Evolutionary conservation across 2,329 filamentous ascomycete genomes (phyloP).

Genomic region (Trichoderma simmonsii): DNA sequence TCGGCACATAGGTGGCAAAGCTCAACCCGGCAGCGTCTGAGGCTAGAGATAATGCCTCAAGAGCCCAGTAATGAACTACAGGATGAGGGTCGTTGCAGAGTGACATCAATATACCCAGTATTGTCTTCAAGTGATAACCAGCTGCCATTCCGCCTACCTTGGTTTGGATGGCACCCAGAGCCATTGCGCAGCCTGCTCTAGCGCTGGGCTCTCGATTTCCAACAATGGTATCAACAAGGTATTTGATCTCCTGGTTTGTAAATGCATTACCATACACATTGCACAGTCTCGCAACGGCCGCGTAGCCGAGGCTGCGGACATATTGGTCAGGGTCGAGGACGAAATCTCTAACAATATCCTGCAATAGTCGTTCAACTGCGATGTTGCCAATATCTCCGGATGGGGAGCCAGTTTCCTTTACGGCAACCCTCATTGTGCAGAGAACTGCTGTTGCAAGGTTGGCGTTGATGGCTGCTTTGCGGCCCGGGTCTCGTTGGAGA

Average conservation of each 20-base stretch:
- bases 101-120: conserved; percentile 97
- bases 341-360: conserved; percentile 69
- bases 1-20: conserved; percentile 86
- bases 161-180: conserved; percentile 87
- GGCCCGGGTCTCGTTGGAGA: conserved; percentile 79
- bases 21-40: conserved; percentile 90
- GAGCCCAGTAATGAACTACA: conserved; percentile 91
- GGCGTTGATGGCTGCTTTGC: conserved; percentile 85
- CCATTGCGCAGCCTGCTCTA: conserved; percentile 89
- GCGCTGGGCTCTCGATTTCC: conserved; percentile 90
- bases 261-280: conserved; percentile 80
- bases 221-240: conserved; percentile 90
- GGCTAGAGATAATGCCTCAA: conserved; percentile 82
- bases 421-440: conserved; percentile 76
- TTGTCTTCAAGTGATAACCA: conserved; percentile 92
- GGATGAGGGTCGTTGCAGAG: conserved; percentile 94
- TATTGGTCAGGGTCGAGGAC: conserved; percentile 81
- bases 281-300: conserved; percentile 82
- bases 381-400: conserved; percentile 69
- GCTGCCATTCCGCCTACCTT: conserved; percentile 98
- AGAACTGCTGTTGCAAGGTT: conserved; percentile 83
- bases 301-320: conserved; percentile 79
- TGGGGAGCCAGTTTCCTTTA: conserved; percentile 71
- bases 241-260: conserved; percentile 86
- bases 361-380: conserved; percentile 79